phyloP scores from a whole-genome alignment of 371 early-diverging fungal species.

The Mortierella sp. region DNA sequence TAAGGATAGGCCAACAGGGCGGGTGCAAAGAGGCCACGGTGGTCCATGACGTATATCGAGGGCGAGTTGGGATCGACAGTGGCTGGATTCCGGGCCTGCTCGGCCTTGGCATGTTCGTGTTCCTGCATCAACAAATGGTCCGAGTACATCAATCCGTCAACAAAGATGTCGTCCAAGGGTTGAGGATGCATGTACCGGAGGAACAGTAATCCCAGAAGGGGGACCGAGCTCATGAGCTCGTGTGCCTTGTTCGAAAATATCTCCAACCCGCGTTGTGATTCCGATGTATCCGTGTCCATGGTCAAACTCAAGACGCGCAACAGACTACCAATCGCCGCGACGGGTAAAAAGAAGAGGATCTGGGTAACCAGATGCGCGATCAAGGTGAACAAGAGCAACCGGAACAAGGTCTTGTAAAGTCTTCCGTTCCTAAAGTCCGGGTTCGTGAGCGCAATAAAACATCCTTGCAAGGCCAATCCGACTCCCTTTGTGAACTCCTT shows the following conservation, averaged over 20 bases:
- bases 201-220: slow-evolving; percentile 68
- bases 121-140: slow-evolving; percentile 58
- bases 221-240: slow-evolving; percentile 63
- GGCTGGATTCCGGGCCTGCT: slow-evolving; percentile 35
- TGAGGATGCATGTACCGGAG: slow-evolving; percentile 76
- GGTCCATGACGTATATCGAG: slow-evolving; percentile 49
- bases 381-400: slow-evolving; percentile 64
- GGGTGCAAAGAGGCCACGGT: slow-evolving; percentile 64
- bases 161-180: slow-evolving; percentile 74
- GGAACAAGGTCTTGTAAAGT: slow-evolving; percentile 61
- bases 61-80: slow-evolving; percentile 27
- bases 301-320: slow-evolving; percentile 53
- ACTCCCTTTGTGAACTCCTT: slow-evolving; percentile 60
- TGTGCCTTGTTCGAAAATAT: slow-evolving; percentile 50
- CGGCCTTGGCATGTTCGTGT: slow-evolving; percentile 37
- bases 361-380: slow-evolving; percentile 61
- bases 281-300: slow-evolving; percentile 52
- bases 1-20: slow-evolving; percentile 60
- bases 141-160: slow-evolving; percentile 67
- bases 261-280: slow-evolving; percentile 51
- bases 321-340: slow-evolving; percentile 58
- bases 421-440: slow-evolving; percentile 63
- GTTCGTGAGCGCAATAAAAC: slow-evolving; percentile 62
- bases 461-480: slow-evolving; percentile 65
- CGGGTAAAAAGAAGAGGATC: slow-evolving; percentile 60